Percentiles rank a stretch among this genome's conserved stretches.
Conservation (phyloP, 1,139 yeast genomes). For the Protomyces arabidopsidicola region DNA sequence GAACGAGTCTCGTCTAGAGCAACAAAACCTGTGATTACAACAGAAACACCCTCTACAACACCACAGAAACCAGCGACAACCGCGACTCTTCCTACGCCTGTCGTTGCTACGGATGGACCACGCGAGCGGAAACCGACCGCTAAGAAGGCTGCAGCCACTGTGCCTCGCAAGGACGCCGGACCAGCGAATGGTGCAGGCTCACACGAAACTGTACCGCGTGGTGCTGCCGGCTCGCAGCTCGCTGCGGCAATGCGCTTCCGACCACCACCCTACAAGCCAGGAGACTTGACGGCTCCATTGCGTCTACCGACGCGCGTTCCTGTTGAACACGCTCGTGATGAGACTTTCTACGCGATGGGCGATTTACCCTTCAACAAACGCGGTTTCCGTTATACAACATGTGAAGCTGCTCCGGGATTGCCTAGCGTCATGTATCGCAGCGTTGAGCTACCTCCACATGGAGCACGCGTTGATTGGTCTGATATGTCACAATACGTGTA, state of each 20-base stretch:
- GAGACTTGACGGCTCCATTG: conserved; percentile 35
- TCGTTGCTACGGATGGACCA: not conserved
- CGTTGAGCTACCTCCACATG: conserved; percentile 67
- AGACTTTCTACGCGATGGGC: conserved; percentile 50
- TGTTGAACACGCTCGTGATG: conserved; percentile 2
- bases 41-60: conserved; percentile 9
- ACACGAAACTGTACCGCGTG: not conserved
- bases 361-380: conserved; percentile 76
- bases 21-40: not conserved
- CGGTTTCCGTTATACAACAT: conserved; percentile 76
- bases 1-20: not conserved
- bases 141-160: conserved; percentile 9
- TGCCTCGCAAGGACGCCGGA: conserved; percentile 4
- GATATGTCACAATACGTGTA: conserved; percentile 65
- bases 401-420: conserved; percentile 65
- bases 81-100: not conserved
- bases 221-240: conserved; percentile 10
- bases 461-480: conserved; percentile 60
- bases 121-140: conserved; percentile 20
- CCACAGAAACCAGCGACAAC: conserved; percentile 10
- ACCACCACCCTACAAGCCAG: conserved; percentile 36
- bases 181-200: not conserved
- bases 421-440: conserved; percentile 62
- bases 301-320: conserved; percentile 28
- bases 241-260: conserved; percentile 30